Conservation (phyloP, 1,139 yeast genomes). For the Williopsis jadinii region DNA sequence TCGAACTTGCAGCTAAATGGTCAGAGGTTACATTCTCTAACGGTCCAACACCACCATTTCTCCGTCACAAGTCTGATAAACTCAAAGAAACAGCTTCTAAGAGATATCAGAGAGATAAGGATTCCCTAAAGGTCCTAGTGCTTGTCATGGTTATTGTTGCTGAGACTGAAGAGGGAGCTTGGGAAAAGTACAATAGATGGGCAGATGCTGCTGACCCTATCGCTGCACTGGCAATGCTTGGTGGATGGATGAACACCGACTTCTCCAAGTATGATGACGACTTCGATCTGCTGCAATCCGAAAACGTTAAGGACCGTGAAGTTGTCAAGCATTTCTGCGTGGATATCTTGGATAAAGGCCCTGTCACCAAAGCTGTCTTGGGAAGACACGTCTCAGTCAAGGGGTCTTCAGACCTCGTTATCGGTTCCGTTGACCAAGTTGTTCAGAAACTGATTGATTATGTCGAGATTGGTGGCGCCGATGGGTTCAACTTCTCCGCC, state of each 20-base stretch:
- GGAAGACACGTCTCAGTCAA: slow-evolving; percentile 8
- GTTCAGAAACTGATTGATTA: slow-evolving; percentile 24
- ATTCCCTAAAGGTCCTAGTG: slow-evolving; percentile 7
- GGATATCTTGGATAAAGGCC: slow-evolving; percentile 2
- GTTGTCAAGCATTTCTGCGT: slow-evolving; percentile 6
- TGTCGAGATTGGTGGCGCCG: slow-evolving; percentile 26
- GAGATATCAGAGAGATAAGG: slow-evolving; percentile 6
- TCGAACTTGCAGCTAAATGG: slow-evolving; percentile 33
- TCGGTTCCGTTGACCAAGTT: slow-evolving; percentile 23
- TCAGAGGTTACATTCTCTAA: slow-evolving; percentile 26
- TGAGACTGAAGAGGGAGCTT: slow-evolving; percentile 8
- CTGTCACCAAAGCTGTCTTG: slow-evolving; percentile 7
- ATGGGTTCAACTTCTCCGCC: slow-evolving; percentile 26
- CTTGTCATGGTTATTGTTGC: slow-evolving; percentile 8
- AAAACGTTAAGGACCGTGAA: slow-evolving; percentile 5
- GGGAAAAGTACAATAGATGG: slow-evolving; percentile 5
- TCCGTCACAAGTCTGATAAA: slow-evolving; percentile 2
- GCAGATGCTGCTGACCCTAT: slow-evolving; percentile 6
- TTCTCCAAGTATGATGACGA: slow-evolving; percentile 6
- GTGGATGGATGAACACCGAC: slow-evolving; percentile 8
- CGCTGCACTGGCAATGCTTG: slow-evolving; percentile 8
- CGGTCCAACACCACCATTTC: slow-evolving; percentile 1
- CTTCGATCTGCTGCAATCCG: slow-evolving; percentile 4
- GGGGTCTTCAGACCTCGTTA: slow-evolving; percentile 4
- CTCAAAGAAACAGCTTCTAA: slow-evolving; percentile 3